Evolutionary conservation across 176 grass and related monocot species (phyloP).

Genomic region (Triticum urartu): DNA sequence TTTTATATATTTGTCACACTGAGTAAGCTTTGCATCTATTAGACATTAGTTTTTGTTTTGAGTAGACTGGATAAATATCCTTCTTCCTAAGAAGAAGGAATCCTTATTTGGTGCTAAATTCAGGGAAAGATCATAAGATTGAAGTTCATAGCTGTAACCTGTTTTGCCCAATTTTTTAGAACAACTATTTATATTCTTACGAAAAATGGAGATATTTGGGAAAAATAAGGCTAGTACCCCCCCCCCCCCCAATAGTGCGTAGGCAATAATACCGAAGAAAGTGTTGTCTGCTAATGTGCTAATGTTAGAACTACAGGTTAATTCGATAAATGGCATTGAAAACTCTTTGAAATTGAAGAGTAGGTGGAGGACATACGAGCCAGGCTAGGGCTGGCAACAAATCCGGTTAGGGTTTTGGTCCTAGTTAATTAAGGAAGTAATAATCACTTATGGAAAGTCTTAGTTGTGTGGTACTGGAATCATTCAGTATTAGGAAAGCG

Average conservation of each 20-base stretch:
- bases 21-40: slow-evolving; percentile 9
- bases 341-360: not conserved
- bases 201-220: not conserved
- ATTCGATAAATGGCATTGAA: not conserved
- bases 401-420: not conserved
- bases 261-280: not conserved
- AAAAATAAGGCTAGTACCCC: not conserved
- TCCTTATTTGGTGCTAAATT: slow-evolving; percentile 26
- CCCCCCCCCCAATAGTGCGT: not conserved
- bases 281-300: not conserved
- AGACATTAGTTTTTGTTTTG: not conserved
- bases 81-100: slow-evolving; percentile 21
- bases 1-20: slow-evolving; percentile 22
- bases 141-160: not conserved
- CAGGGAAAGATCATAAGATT: slow-evolving; percentile 18
- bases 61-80: not conserved
- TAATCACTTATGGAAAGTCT: not conserved
- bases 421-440: not conserved
- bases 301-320: not conserved
- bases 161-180: not conserved
- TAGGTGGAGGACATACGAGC: not conserved
- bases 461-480: no score
- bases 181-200: not conserved
- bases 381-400: not conserved
- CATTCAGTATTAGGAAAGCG: not conserved